Evolutionary conservation across 495 filamentous ascomycete genomes (phyloP).

Genomic region (Cladorrhinum samala): DNA sequence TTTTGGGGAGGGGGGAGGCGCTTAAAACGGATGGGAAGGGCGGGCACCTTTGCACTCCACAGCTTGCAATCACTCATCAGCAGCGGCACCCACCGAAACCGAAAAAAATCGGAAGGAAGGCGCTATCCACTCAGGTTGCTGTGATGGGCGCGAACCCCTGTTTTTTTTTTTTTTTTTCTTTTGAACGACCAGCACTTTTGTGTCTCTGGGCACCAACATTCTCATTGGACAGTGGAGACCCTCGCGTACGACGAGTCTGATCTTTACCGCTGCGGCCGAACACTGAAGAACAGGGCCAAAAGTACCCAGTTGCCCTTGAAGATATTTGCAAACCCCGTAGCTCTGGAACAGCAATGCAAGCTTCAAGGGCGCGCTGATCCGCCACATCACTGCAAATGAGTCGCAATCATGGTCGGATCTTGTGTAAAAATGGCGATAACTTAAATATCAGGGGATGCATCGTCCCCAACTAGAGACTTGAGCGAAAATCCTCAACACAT

Average conservation of each 20-base stretch:
- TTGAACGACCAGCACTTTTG: background rate
- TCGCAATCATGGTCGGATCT: constrained; percentile 8
- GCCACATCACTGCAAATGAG: constrained; percentile 5
- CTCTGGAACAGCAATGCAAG: constrained; percentile 12
- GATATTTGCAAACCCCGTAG: constrained; percentile 17
- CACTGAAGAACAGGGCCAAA: constrained; percentile 12
- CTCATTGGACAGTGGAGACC: constrained; percentile 11
- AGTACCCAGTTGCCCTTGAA: constrained; percentile 12
- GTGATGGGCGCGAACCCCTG: background rate
- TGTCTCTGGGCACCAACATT: background rate
- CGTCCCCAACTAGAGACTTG: background rate
- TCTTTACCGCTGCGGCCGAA: background rate
- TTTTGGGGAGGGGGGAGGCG: background rate
- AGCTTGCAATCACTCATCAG: background rate
- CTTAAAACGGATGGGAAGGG: background rate
- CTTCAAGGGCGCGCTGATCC: background rate
- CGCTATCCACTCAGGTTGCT: background rate
- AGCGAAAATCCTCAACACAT: background rate
- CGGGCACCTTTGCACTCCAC: background rate
- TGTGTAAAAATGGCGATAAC: constrained; percentile 11
- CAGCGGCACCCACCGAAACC: background rate
- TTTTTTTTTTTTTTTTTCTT: background rate
- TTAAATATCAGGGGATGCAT: background rate
- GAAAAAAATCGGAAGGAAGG: background rate
- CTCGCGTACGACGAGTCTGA: constrained; percentile 14